These are phyloP conservation scores for Exophiala sp. DNA, from an alignment of 2,329 filamentous ascomycete species.

Conservation along the genomic window DNA sequence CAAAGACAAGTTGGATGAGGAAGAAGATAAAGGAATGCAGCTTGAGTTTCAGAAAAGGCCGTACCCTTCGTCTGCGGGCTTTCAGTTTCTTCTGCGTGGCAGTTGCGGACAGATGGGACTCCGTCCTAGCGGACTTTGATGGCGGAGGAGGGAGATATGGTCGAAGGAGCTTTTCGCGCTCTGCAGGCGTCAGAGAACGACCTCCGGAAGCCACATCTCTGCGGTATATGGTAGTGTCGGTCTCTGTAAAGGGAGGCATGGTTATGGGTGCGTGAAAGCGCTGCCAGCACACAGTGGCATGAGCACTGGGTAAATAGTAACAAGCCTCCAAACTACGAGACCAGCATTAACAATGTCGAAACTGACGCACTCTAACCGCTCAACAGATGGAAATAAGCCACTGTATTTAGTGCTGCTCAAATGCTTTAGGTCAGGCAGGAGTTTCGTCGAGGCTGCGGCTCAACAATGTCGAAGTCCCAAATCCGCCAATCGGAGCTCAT, in stretches of 20 bases:
- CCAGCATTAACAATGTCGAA: background rate
- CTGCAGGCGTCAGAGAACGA: conserved; percentile 38
- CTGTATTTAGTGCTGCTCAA: background rate
- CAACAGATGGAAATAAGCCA: background rate
- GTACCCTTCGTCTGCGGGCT: conserved; percentile 35
- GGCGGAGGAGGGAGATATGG: conserved; percentile 46
- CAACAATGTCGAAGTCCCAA: background rate
- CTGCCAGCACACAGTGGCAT: background rate
- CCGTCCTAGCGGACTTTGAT: background rate
- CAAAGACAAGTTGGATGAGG: conserved; percentile 68
- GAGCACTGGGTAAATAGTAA: background rate
- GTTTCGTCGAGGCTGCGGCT: background rate
- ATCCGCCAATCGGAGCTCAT: background rate
- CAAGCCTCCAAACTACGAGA: background rate
- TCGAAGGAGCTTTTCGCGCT: conserved; percentile 49
- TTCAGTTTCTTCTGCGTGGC: conserved; percentile 24
- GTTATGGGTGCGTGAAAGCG: background rate
- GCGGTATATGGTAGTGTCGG: conserved; percentile 34
- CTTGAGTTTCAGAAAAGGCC: conserved; percentile 41
- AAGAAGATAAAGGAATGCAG: conserved; percentile 42
- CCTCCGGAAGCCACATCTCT: conserved; percentile 38
- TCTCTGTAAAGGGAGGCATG: conserved; percentile 21
- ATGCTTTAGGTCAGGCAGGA: background rate
- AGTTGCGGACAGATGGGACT: conserved; percentile 10
- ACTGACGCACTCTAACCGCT: background rate